Evolutionary conservation across 2,329 filamentous ascomycete species (phyloP).

Genomic region (Cladosporium sp.): DNA sequence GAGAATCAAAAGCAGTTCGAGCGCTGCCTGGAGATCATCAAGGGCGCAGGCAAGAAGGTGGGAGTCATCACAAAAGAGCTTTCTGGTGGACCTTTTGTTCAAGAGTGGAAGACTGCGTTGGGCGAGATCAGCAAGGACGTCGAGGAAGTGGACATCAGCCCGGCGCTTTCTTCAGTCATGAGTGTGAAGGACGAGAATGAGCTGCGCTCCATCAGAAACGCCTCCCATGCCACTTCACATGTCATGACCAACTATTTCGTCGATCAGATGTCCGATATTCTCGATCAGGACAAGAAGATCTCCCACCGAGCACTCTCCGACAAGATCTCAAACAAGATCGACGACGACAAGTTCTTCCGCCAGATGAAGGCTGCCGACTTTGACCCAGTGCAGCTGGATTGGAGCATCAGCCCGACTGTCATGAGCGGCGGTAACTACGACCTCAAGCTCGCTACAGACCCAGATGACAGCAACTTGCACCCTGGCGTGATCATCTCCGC

Average conservation of each 20-base stretch:
- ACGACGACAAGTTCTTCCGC: slow-evolving; percentile 91
- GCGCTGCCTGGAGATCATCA: slow-evolving; percentile 80
- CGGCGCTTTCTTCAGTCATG: slow-evolving; percentile 78
- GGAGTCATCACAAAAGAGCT: slow-evolving; percentile 81
- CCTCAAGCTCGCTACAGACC: slow-evolving; percentile 70
- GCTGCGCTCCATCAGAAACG: slow-evolving; percentile 87
- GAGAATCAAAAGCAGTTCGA: slow-evolving; percentile 88
- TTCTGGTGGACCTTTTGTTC: slow-evolving; percentile 81
- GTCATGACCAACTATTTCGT: slow-evolving; percentile 96
- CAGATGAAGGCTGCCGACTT: slow-evolving; percentile 78
- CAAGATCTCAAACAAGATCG: slow-evolving; percentile 85
- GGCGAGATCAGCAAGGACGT: slow-evolving; percentile 74
- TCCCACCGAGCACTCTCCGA: slow-evolving; percentile 82
- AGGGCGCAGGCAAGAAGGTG: slow-evolving; percentile 83
- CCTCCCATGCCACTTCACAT: slow-evolving; percentile 88
- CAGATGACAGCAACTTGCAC: slow-evolving; percentile 72
- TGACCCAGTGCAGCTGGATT: slow-evolving; percentile 83
- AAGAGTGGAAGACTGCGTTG: slow-evolving; percentile 90
- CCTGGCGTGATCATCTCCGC: slow-evolving; percentile 90
- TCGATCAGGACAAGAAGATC: slow-evolving; percentile 96
- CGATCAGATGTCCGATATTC: slow-evolving; percentile 93
- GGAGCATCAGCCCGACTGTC: slow-evolving; percentile 83
- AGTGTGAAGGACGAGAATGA: slow-evolving; percentile 94
- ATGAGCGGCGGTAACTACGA: slow-evolving; percentile 97
- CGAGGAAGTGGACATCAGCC: slow-evolving; percentile 80